These are phyloP conservation scores for Nemania diffusa DNA, from an alignment of 2,329 filamentous ascomycete species.

Conservation along the genomic window DNA sequence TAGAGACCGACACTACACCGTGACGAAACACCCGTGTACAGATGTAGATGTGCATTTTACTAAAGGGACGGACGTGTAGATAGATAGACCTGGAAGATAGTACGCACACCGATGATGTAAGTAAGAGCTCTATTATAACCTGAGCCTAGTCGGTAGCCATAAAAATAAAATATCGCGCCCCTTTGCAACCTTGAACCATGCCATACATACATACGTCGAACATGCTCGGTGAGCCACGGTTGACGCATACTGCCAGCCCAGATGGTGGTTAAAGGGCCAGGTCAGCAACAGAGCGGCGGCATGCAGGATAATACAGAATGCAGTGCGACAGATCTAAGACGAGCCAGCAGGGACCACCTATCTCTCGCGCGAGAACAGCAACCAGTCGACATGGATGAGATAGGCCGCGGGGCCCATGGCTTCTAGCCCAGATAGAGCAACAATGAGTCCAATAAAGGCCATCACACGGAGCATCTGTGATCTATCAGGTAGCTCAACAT, in stretches of 20 bases:
- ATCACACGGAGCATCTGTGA: conserved; percentile 12
- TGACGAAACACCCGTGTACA: no score
- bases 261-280: not conserved
- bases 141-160: no score
- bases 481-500: conserved; percentile 33
- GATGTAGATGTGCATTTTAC: no score
- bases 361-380: conserved; percentile 1
- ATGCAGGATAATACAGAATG: conserved; percentile 23
- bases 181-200: not conserved
- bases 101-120: no score
- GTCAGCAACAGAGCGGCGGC: conserved; percentile 1
- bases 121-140: no score
- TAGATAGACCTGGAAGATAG: no score
- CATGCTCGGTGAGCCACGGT: conserved; percentile 20
- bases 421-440: conserved; percentile 9
- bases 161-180: conserved; percentile 9
- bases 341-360: conserved; percentile 4
- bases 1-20: no score
- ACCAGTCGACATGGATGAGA: conserved; percentile 5
- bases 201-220: conserved; percentile 5
- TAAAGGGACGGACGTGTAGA: no score
- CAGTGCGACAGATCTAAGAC: conserved; percentile 22
- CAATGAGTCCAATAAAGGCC: conserved; percentile 9
- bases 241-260: conserved; percentile 4
- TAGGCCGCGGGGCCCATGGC: conserved; percentile 16